These are phyloP conservation scores for Zopfochytrium polystomum DNA, from an alignment of 371 early-diverging fungal species.

Conservation along the genomic window DNA sequence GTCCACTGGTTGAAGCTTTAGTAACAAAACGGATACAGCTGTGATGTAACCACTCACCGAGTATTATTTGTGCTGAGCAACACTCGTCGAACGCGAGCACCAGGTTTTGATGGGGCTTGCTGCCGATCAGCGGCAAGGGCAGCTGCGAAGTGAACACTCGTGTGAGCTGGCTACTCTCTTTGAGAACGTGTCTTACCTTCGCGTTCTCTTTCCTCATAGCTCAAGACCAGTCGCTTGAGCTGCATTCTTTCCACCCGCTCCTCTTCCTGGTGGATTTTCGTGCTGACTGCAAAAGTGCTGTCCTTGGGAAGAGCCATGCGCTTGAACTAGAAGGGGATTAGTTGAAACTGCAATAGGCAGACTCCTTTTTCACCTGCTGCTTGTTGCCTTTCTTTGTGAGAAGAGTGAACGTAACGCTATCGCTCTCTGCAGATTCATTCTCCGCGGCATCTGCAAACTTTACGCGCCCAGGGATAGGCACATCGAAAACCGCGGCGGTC, in stretches of 20 bases:
- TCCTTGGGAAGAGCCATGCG: constrained; percentile 82
- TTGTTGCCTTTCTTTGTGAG: constrained; percentile 90
- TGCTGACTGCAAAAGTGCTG: constrained; percentile 76
- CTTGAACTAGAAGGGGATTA: constrained; percentile 43
- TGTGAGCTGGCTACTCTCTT: not conserved
- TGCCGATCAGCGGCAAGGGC: too few species aligned
- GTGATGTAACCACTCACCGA: too few species aligned
- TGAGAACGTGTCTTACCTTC: constrained; percentile 13
- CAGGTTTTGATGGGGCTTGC: too few species aligned
- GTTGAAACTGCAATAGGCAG: too few species aligned
- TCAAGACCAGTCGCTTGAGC: constrained; percentile 85
- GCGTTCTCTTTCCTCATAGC: constrained; percentile 79
- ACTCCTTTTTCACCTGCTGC: constrained; percentile 60
- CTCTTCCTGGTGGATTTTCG: constrained; percentile 79
- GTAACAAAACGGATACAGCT: too few species aligned
- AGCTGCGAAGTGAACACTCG: too few species aligned
- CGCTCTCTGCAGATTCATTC: constrained; percentile 18
- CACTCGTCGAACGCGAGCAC: too few species aligned
- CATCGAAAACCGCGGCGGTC: constrained; percentile 65
- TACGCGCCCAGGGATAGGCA: constrained; percentile 65
- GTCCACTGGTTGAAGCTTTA: too few species aligned
- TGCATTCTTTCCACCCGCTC: constrained; percentile 84
- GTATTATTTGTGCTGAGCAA: too few species aligned
- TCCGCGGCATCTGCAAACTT: constrained; percentile 27
- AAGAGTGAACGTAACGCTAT: constrained; percentile 79